Evolutionary conservation across 2,329 filamentous ascomycete species (phyloP).

Genomic region (Epichloe bromicola): DNA sequence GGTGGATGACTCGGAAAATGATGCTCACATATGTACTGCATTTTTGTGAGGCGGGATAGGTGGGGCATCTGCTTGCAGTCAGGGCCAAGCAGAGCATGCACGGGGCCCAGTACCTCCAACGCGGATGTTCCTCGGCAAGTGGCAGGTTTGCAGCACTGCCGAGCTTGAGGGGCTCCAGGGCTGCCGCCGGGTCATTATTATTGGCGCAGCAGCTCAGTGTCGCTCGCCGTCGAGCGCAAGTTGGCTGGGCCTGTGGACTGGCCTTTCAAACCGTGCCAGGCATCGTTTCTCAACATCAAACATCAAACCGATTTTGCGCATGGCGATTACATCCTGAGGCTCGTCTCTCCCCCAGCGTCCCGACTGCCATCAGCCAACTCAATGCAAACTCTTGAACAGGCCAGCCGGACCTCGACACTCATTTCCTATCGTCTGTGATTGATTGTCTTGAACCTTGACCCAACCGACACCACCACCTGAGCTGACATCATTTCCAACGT

Average conservation of each 20-base stretch:
- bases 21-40: not conserved
- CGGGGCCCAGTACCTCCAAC: too few relatives aligned
- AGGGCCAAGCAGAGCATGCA: not conserved
- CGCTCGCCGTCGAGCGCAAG: not conserved
- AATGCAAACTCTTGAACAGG: not conserved
- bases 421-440: not conserved
- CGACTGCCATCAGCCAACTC: not conserved
- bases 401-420: not conserved
- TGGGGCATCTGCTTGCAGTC: not conserved
- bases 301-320: not conserved
- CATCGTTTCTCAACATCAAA: conserved; percentile 4
- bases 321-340: conserved; percentile 4
- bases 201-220: not conserved
- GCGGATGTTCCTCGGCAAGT: too few relatives aligned
- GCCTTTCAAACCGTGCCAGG: conserved; percentile 1
- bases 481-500: conserved; percentile 3
- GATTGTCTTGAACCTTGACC: not conserved
- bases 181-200: too few relatives aligned
- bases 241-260: not conserved
- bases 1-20: conserved; percentile 1
- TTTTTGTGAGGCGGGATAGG: conserved; percentile 1
- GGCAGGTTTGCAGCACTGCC: not conserved
- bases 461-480: not conserved
- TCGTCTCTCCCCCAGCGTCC: not conserved
- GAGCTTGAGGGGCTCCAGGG: too few relatives aligned